phyloP scores from a whole-genome alignment of 306 rosid species.

The Castanea mollissima region DNA sequence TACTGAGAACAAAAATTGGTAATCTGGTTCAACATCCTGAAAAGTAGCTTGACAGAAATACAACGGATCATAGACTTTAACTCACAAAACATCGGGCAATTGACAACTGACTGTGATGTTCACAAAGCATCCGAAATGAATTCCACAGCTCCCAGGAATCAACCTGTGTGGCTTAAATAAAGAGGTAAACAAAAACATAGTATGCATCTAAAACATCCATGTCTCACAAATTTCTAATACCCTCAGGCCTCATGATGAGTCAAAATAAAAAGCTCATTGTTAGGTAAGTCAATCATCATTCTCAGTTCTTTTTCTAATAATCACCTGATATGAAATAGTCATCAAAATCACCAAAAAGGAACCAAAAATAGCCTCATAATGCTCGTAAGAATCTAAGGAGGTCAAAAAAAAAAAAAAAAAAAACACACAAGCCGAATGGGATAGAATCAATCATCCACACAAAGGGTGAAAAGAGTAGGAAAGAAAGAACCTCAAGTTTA shows the following conservation, averaged over 20 bases:
- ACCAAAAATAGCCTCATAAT: background rate
- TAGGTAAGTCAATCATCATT: background rate
- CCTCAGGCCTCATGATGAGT: background rate
- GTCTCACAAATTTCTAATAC: background rate
- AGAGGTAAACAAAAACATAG: background rate
- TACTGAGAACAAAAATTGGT: background rate
- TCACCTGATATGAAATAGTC: background rate
- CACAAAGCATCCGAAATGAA: slow-evolving; percentile 63
- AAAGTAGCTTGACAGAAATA: background rate
- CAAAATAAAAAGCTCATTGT: background rate
- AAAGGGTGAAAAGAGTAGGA: background rate
- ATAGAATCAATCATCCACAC: background rate
- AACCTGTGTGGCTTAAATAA: slow-evolving; percentile 40
- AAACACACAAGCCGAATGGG: background rate
- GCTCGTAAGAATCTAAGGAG: background rate
- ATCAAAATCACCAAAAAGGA: background rate
- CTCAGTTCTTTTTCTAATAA: background rate
- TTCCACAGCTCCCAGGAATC: slow-evolving; percentile 86
- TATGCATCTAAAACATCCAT: background rate
- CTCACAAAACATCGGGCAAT: slow-evolving; percentile 80
- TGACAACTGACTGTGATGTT: slow-evolving; percentile 63
- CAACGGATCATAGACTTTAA: slow-evolving; percentile 9
- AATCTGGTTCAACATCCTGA: background rate
- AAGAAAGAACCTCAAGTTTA: background rate
- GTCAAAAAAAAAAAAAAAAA: background rate